Base-by-base conservation (phyloP, 805 yeast species). In the Cyberlindnera bimundalis region DNA sequence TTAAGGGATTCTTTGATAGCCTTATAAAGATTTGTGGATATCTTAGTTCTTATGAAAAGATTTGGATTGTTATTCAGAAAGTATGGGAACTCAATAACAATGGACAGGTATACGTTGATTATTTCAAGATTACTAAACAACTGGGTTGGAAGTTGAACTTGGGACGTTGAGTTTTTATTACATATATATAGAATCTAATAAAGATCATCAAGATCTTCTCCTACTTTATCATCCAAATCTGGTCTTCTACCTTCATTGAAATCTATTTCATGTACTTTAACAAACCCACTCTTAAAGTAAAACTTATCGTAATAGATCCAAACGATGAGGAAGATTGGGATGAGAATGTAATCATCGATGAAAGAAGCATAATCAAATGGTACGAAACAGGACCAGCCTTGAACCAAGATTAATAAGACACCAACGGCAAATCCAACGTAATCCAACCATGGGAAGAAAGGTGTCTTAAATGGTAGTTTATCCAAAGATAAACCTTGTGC, bases 401-500 rank as follows among this genome's bases (percentile, higher is more conserved):
- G 78, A 17, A 72, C 66, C 20, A 73, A 49, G 1, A 65, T 69
- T 41, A 73, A 55, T 34, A 73, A 58, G 1, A 60, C 35, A 36
- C 70, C 72, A 24, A 68, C 39, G 1, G 52, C 47, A 6, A 71
- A 52, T 2, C 74, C 74, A 15, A 67, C 40, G 17, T 60, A 57
- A 13, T 75, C 68, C 29, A 65, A 50, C 40, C 50, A 54, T 8
- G 78, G 78, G 47, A 59, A 71, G 60, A 66, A 64, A 40, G 9
- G 86, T 5, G 91, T 84, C 56, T 75, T 79, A 68, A 73, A 86
- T 4, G 93, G 91, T 41, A 87, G 67, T 12, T 73, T 67, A 50
- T 79, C 78, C 50, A 91, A 62, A 24, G 79, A 65, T 40, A 81
- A 76, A 37, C 80, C 79, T 57, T 88, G 76, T 19, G 67, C 58